Base-by-base conservation (phyloP, 257 asterid species). In the Plantago elongata region DNA sequence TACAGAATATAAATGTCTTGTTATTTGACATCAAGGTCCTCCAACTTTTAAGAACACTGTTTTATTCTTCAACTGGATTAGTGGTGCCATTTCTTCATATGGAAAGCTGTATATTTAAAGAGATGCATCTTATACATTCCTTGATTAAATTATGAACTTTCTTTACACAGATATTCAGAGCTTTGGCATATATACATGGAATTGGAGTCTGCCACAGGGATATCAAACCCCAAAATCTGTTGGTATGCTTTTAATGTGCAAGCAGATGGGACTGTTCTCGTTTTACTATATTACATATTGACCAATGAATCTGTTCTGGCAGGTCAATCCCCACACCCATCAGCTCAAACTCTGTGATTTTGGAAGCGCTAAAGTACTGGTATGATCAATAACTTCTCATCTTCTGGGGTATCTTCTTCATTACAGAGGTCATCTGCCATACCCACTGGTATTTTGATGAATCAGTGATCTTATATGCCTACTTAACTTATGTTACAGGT, bases 351-450 rank as follows among this genome's bases (percentile, higher is more conserved):
- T 88, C 43, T 85, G 95, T 68, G 96, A 88, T 66, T 88, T 88
- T 72, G 96, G 96, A 71, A 85, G 96, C 72, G 95, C 96, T 50
- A 88, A 88, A 81, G 90, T 81, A 73, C 72, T 88, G 95, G 96
- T 85, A 58, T 58, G 50, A 42, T 42, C 60, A 7, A 34, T 58
- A 57, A 55, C 57, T 12, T 14, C 59, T 3, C 37, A 4, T n/a
- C 15, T 7, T 3, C 27, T 49, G 14, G 51, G 44, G 7, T 64
- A 17, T 38, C 5, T 27, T 12, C 27, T 11, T 9, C 10, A 27
- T 22, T 40, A 54, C 15, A 11, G 6, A 16, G 4, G 60, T 9
- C 62, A 61, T 64, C 65, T 57, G 66, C 45, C 58, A 37, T 58
- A 49, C 42, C 60, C 43, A 30, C 7, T 9, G 43, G 48, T 47